A percentile compares a stretch with the other conserved stretches of the same genome.
Evolutionary conservation across 495 filamentous ascomycete genomes (phyloP).

Genomic region (Stereocaulon alpinum): DNA sequence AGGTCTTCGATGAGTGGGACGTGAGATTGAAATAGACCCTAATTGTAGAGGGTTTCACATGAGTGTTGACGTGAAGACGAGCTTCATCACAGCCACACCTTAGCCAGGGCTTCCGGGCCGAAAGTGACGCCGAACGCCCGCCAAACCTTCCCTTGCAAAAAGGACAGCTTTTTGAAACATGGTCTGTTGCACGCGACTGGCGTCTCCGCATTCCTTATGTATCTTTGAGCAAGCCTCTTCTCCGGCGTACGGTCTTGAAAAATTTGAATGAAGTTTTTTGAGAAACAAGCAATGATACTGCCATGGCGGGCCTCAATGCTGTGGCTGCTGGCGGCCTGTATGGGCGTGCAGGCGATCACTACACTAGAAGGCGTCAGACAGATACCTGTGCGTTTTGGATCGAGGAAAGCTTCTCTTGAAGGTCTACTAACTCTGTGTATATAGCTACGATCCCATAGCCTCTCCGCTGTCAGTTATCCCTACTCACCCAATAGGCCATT

Average conservation of each 20-base stretch:
- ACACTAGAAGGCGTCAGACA: constrained; percentile 38
- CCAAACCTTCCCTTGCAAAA: constrained; percentile 1
- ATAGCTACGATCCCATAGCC: constrained; percentile 69
- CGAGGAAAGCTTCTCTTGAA: neutral
- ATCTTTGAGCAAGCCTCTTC: neutral
- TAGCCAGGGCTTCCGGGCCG: constrained; percentile 6
- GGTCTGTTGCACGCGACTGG: constrained; percentile 9
- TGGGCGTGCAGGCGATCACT: constrained; percentile 16
- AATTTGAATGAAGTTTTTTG: neutral
- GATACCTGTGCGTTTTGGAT: constrained; percentile 38
- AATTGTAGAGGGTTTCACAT: no score
- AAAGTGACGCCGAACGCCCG: neutral
- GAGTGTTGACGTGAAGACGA: no score
- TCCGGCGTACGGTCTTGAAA: neutral
- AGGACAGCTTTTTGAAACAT: constrained; percentile 3
- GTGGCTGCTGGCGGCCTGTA: constrained; percentile 22
- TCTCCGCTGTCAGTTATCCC: constrained; percentile 37
- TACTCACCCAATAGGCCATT: neutral
- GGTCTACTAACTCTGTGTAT: constrained; percentile 8
- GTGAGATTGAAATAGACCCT: constrained; percentile 18
- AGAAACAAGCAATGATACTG: constrained; percentile 7
- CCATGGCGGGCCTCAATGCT: constrained; percentile 13
- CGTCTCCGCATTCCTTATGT: neutral
- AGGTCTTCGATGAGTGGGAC: no score
- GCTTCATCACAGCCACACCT: neutral